Base-by-base conservation (phyloP, 352 stramenopile species). In the Phytophthora pinifolia region DNA sequence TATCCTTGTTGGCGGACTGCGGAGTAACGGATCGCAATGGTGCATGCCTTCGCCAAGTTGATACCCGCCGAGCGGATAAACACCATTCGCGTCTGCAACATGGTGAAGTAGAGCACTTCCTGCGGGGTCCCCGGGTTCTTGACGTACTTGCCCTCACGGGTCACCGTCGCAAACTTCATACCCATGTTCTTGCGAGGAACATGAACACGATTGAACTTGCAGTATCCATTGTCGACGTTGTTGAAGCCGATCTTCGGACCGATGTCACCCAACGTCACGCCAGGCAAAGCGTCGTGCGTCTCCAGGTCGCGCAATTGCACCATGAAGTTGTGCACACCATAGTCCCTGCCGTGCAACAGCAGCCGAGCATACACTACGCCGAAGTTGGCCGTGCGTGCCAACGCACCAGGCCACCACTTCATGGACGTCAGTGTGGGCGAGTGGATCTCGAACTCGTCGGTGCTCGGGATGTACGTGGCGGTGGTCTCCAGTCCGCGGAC, bases 331-430 rank as follows among this genome's bases (percentile, higher is more conserved):
- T 98, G 95, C 49, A 99, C 96, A 17, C 96, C 96, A 30, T 88
- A 84, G 68, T 97, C 77, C 75, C 62, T 80, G 22, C 80, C 86
- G 10, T 68, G 38, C 9, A 95, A 59, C 43, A 98, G 83, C 32
- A 98, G 59, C 32, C 89, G 85, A 33, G 94, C 94, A 76, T 88
- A 85, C 59, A 88, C 78, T 33, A 88, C 72, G 9, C 65, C 75
- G 25, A 97, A 98, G 27, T 98, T 92, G 74, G 97, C 96, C 17
- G 95, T 97, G 60, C 96, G 85, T 57, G 93, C 98, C 27, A 96
- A 83, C 2, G 90, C 97, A 25, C 94, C 95, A 8, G 94, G 93
- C 97, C 96, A 99, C 81, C 96, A 99, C 68, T 99, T 99, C 57
- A 82, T 88, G 33, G 84, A 92, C 9, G 89, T 98, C 36, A 98